Evolutionary conservation across 768 basidiomycete genomes (phyloP), one percentile per base, ranked within the genome.

Genomic region (Serendipita vermifera): DNA sequence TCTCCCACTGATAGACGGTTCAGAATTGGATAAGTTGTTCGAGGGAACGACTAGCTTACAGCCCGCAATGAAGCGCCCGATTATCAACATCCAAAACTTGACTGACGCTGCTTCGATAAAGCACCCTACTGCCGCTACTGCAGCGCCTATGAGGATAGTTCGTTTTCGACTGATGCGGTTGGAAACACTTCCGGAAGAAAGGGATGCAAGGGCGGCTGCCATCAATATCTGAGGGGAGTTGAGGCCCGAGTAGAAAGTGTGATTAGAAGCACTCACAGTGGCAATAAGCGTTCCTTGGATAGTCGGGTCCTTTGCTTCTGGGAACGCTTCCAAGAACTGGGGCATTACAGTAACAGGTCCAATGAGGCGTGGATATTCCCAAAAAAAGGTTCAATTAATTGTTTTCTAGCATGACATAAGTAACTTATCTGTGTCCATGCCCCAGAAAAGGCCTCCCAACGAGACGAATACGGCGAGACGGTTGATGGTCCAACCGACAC

Each of bases 271-370:
- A 3, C 60, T 9, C 7, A 62, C 62, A 0, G 60, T 60, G 1
- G 64, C 60, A 9, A 63, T 33, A 20, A 64, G 62, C 6, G 54
- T 48, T 17, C 59, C 59, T 33, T 60, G 59, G 29, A 60, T 60
- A 13, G 59, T 41, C 22, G 40, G 29, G 26, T 41, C 55, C 20
- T 56, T 36, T 27, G 54, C 58, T 17, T 58, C 40, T 24, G 60
- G 60, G 41, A 62, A 57, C 1, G 62, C 57, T 3, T 58, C 26
- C 53, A 64, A 58, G 60, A 78, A 77, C 17, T 74, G 70, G 1
- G 66, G 58, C 77, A 77, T 78, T 32, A 73, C 69, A 2, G 70
- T 76, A 31, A 77, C 64, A 31, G 75, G 71, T 1, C 75, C 77
- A 17, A 75, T 72, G 6, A 65, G 63, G 26, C 62, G 64, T 60